Conservation (phyloP, 306 rosid genomes). For the Corylus avellana region DNA sequence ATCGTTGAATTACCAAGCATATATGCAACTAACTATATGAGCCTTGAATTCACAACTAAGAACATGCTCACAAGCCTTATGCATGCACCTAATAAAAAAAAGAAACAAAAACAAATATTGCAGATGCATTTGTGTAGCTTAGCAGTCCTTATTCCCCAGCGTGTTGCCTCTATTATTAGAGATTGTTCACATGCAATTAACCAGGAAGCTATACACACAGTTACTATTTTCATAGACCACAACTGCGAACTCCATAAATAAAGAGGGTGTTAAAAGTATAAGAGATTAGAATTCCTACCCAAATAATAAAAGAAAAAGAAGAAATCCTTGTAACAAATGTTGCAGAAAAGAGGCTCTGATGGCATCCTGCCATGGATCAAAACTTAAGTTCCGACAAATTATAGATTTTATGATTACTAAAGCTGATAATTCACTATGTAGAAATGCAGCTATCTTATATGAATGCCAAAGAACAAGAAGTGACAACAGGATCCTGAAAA, state of each 20-base stretch:
- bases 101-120: not conserved
- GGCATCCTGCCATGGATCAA: conserved; percentile 13
- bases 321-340: conserved; percentile 2
- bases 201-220: not conserved
- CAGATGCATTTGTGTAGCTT: not conserved
- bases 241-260: not conserved
- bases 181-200: not conserved
- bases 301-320: not conserved
- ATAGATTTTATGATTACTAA: not conserved
- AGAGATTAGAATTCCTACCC: not conserved
- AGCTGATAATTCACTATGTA: not conserved
- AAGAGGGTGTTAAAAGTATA: not conserved
- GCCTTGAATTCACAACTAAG: not conserved
- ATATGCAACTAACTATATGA: not conserved
- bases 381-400: not conserved
- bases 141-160: not conserved
- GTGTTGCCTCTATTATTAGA: not conserved
- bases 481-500: not conserved
- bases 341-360: conserved; percentile 2
- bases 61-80: not conserved
- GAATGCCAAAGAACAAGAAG: not conserved
- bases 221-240: not conserved
- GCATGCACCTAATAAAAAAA: not conserved
- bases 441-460: not conserved
- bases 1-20: not conserved